These are phyloP conservation scores for Eimeria tenella DNA, from an alignment of 169 alveolate genomes.

Conservation along the genomic window DNA sequence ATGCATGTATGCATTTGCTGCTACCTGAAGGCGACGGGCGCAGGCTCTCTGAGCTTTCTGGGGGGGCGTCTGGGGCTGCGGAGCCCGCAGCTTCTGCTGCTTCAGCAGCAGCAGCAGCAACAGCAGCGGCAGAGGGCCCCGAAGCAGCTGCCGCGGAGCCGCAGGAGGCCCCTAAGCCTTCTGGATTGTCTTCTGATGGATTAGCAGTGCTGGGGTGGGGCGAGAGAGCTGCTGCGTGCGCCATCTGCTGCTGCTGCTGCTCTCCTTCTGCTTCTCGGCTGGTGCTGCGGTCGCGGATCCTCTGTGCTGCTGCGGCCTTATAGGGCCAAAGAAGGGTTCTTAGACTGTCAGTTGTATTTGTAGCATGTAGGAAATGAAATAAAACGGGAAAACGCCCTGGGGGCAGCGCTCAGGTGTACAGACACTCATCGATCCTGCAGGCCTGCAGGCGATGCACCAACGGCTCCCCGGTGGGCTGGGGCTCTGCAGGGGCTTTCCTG, in stretches of 20 bases:
- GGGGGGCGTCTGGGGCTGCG: background rate
- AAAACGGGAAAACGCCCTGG: background rate
- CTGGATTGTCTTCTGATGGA: background rate
- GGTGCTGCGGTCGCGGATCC: background rate
- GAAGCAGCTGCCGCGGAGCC: background rate
- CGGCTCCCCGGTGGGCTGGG: background rate
- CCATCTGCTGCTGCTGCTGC: conserved; percentile 47
- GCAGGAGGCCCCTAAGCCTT: background rate
- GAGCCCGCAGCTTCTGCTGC: background rate
- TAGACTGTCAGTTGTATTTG: background rate
- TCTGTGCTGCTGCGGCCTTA: background rate
- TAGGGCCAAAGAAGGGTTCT: background rate
- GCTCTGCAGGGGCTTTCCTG: background rate
- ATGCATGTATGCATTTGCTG: background rate
- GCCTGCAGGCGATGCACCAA: background rate
- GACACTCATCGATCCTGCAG: background rate
- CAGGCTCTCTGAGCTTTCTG: background rate
- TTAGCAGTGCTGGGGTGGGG: background rate
- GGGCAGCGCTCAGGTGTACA: background rate
- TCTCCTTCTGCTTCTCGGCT: background rate
- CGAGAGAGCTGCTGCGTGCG: background rate
- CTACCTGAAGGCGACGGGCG: background rate
- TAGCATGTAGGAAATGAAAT: background rate
- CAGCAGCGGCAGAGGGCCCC: background rate
- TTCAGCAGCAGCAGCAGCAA: background rate